Evolutionary conservation across 169 alveolate species (phyloP).

Genomic region (Cryptosporidium ubiquitum): DNA sequence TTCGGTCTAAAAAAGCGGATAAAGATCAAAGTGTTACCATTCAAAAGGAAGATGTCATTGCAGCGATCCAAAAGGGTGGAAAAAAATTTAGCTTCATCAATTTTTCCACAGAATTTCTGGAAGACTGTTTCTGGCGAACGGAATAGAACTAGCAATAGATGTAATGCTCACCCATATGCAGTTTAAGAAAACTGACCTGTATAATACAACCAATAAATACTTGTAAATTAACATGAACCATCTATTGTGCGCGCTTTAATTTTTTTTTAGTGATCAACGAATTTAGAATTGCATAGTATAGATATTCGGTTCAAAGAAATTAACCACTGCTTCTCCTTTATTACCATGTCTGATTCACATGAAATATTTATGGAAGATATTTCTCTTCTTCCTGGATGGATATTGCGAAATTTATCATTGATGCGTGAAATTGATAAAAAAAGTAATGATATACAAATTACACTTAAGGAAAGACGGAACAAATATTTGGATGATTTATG

Average conservation of each 20-base stretch:
- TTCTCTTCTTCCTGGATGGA: slow-evolving; percentile 73
- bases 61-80: slow-evolving; percentile 60
- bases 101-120: slow-evolving; percentile 51
- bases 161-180: background rate
- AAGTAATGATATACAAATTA: slow-evolving; percentile 29
- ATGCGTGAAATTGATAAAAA: slow-evolving; percentile 68
- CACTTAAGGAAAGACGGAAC: slow-evolving; percentile 13
- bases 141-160: background rate
- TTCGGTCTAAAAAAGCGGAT: slow-evolving; percentile 11
- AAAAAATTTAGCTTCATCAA: slow-evolving; percentile 29
- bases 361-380: slow-evolving; percentile 69
- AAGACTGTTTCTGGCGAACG: slow-evolving; percentile 22
- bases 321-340: background rate
- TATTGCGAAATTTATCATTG: slow-evolving; percentile 58
- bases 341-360: slow-evolving; percentile 37
- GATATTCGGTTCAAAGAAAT: background rate
- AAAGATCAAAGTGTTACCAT: background rate
- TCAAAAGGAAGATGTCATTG: slow-evolving; percentile 52
- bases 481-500: slow-evolving; percentile 9
- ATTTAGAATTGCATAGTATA: background rate
- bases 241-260: background rate
- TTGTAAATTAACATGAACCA: background rate
- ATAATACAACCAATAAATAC: background rate
- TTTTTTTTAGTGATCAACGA: background rate
- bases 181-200: background rate